phyloP scores from a whole-genome alignment of 306 rosid species.

The Astragalus membranaceus region DNA sequence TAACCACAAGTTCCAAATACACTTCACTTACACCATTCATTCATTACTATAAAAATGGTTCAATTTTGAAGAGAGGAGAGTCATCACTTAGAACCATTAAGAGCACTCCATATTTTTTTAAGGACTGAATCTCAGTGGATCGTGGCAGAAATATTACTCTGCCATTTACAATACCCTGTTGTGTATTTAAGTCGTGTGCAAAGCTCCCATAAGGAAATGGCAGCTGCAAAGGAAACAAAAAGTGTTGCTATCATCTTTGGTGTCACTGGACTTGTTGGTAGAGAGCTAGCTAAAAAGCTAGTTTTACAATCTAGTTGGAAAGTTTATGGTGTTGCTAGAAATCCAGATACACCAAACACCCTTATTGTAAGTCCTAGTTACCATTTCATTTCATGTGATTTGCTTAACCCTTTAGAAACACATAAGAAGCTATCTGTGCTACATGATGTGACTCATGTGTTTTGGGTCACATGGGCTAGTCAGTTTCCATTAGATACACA shows the following conservation, averaged over 20 bases:
- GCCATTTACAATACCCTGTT: too few species aligned
- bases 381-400: constrained; percentile 76
- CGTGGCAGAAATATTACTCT: too few species aligned
- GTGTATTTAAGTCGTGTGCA: too few species aligned
- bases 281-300: constrained; percentile 51
- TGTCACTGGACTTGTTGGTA: constrained; percentile 83
- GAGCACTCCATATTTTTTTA: too few species aligned
- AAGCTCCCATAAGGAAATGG: constrained; percentile 29
- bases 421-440: constrained; percentile 38
- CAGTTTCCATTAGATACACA: constrained; percentile 53
- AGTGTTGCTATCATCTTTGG: constrained; percentile 80
- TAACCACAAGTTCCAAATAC: constrained; percentile 10
- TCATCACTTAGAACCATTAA: neutral
- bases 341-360: constrained; percentile 30
- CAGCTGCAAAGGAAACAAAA: constrained; percentile 19
- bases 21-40: neutral
- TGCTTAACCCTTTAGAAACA: constrained; percentile 57
- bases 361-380: constrained; percentile 31
- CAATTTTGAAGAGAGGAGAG: constrained; percentile 11
- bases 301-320: constrained; percentile 55
- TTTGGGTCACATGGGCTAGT: constrained; percentile 98
- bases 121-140: too few species aligned
- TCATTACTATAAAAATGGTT: constrained; percentile 38
- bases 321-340: constrained; percentile 82
- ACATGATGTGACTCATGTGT: constrained; percentile 66